These are phyloP conservation scores for Phaseolus lunatus DNA, from an alignment of 306 rosid genomes.

Conservation along the genomic window DNA sequence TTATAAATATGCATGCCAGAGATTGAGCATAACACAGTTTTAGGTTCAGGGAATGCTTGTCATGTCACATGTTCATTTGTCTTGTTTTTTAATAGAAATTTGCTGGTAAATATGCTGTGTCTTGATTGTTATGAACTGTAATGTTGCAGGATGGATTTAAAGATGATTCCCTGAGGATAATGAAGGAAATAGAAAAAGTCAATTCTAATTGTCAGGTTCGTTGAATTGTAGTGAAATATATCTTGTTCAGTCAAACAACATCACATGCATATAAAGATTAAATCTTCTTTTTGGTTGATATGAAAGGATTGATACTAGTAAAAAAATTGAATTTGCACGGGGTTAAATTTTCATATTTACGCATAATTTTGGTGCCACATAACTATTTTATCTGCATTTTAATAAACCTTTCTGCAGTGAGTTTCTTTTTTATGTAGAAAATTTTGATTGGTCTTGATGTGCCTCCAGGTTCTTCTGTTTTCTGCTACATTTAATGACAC, in stretches of 20 bases:
- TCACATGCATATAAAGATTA: slow-evolving; percentile 2
- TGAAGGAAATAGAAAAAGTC: slow-evolving; percentile 69
- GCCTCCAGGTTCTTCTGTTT: slow-evolving; percentile 80
- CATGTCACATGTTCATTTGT: background rate
- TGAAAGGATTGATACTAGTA: slow-evolving; percentile 8
- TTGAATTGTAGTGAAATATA: slow-evolving; percentile 25
- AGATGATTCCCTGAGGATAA: slow-evolving; percentile 90
- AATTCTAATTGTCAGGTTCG: slow-evolving; percentile 82
- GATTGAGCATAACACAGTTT: background rate
- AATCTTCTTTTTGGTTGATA: slow-evolving; percentile 25
- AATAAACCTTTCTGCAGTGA: background rate
- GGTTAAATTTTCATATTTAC: background rate
- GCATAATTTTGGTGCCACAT: background rate
- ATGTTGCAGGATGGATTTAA: slow-evolving; percentile 84
- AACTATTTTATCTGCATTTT: background rate
- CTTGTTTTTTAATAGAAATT: background rate
- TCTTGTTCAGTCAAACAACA: background rate
- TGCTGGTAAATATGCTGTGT: background rate
- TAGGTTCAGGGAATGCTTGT: slow-evolving; percentile 13
- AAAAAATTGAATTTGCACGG: background rate
- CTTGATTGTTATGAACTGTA: slow-evolving; percentile 30
- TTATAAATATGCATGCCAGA: background rate
- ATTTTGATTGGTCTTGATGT: slow-evolving; percentile 16
- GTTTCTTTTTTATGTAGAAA: slow-evolving; percentile 16
- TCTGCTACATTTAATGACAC: slow-evolving; percentile 93